Evolutionary conservation across 306 rosid species (phyloP).

Genomic region (Prosopis cineraria): DNA sequence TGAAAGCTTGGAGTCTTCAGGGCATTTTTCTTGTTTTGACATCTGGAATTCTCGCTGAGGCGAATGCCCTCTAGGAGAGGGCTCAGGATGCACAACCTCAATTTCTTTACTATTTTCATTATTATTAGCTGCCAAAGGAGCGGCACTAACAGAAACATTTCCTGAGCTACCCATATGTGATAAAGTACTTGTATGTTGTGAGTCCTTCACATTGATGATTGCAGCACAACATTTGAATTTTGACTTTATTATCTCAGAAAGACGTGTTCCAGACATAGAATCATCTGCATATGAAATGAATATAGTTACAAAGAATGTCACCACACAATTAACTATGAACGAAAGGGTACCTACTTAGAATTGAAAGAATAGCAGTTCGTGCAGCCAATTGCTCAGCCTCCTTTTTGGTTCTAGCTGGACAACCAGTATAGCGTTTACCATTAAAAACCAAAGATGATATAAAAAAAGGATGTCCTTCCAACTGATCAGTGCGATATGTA

Average conservation of each 20-base stretch:
- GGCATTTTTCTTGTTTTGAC: conserved; percentile 23
- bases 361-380: conserved; percentile 48
- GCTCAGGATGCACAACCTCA: conserved; percentile 21
- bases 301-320: background rate
- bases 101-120: conserved; percentile 11
- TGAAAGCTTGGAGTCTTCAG: conserved; percentile 14
- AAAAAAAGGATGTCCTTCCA: conserved; percentile 41
- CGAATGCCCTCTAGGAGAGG: conserved; percentile 9
- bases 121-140: conserved; percentile 5
- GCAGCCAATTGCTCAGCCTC: conserved; percentile 72
- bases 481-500: conserved; percentile 39
- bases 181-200: background rate
- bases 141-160: background rate
- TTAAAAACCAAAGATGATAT: conserved; percentile 51
- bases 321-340: background rate
- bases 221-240: conserved; percentile 40
- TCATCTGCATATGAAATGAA: conserved; percentile 36
- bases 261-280: conserved; percentile 35
- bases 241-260: conserved; percentile 44
- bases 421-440: conserved; percentile 45
- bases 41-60: conserved; percentile 30
- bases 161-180: conserved; percentile 8
- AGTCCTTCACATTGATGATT: conserved; percentile 22
- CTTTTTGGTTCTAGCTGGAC: conserved; percentile 47
- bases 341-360: conserved; percentile 49